Evolutionary conservation across 2,329 filamentous ascomycete genomes (phyloP), one percentile per base, ranked within the genome.

Genomic region (Beauveria sp.): DNA sequence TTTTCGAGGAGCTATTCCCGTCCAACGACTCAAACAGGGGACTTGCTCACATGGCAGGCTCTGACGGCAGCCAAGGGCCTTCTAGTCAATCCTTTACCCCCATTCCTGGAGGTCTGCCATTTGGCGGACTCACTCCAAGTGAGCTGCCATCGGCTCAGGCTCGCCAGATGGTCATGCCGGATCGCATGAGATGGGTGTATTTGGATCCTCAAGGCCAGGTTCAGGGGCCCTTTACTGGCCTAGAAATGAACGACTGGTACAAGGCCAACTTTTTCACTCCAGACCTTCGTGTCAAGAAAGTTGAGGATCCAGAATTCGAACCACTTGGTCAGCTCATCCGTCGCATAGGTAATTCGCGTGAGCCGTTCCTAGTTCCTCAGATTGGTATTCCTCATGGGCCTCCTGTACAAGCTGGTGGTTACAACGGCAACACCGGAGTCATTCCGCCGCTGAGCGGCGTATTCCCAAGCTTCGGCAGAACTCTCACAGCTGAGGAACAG

Each of bases 181-280:
- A 99, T 73, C 84, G 96, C 16, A 99, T 99, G 92, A 84, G 93
- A 69, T 99, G 95, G 95, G 93, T 97, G 20, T 99, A 99, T 72
- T 87, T 96, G 58, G 95, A 99, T 72, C 95, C 95, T 5, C 91
- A 96, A 71, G 92, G 92, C 24, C 89, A 91, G 65, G 88, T 91
- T 6, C 95, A 99, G 72, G 95, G 95, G 0, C 95, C 95, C 0
- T 99, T 95, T 76, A 97, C 92, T 45, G 95, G 95, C 1, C 79
- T 99, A 55, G 95, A 99, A 75, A 99, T 99, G 95, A 96, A 99
- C 68, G 96, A 99, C 69, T 99, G 95, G 95, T 99, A 98, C 77
- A 98, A 98, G 74, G 93, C 93, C 43, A 93, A 93, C 51, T 99
- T 98, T 77, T 99, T 99, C 76, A 96, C 91, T 0, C 88, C 93